These are phyloP conservation scores for Fusarium protoensiforme DNA, from an alignment of 2,329 filamentous ascomycete species.

Conservation along the genomic window DNA sequence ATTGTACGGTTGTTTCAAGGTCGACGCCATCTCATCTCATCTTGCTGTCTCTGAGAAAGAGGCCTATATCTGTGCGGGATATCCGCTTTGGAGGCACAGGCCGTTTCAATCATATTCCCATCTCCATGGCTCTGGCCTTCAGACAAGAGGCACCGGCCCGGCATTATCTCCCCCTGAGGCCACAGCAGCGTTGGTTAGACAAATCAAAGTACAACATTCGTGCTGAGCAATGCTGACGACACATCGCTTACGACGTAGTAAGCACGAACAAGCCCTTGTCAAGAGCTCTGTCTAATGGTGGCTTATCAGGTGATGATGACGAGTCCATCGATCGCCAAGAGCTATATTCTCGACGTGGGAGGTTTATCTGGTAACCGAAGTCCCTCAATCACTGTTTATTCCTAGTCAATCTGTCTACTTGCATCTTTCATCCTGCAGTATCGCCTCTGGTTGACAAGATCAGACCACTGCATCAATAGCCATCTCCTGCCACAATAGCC, in stretches of 20 bases:
- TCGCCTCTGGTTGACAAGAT: not conserved
- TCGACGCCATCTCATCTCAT: not conserved
- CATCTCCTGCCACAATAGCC: not conserved
- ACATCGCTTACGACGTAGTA: not conserved
- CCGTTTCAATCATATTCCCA: not conserved
- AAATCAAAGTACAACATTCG: not conserved
- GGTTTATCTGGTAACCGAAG: not conserved
- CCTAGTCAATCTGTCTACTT: not conserved
- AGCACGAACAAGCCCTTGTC: not conserved
- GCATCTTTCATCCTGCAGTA: not conserved
- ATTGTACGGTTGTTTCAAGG: not conserved
- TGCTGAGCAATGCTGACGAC: not conserved
- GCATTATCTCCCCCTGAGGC: not conserved
- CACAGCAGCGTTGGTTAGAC: not conserved
- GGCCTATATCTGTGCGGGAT: not conserved
- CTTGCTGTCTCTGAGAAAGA: not conserved
- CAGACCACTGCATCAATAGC: not conserved
- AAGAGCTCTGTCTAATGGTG: not conserved
- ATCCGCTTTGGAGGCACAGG: not conserved
- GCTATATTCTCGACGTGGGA: not conserved
- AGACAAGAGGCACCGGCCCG: not conserved
- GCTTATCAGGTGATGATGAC: not conserved
- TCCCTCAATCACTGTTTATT: not conserved
- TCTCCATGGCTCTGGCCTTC: not conserved
- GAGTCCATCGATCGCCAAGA: not conserved